A percentile compares a stretch with the other conserved stretches of the same genome.
Evolutionary conservation across 352 stramenopile species (phyloP).

Genomic region (Phytopythium mirpurense): DNA sequence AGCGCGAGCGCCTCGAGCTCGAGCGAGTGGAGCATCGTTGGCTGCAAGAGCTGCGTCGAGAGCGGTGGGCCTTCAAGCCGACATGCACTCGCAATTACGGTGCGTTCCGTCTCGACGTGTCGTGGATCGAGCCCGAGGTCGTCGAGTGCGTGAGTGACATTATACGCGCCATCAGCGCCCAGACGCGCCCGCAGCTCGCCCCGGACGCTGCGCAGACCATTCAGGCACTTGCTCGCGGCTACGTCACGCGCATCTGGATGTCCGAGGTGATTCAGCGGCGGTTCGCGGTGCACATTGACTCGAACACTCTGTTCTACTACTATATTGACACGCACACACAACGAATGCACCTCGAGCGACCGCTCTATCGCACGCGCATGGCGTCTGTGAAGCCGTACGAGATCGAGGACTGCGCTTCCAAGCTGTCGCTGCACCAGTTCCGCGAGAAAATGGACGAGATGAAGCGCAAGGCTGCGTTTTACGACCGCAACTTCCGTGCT

Average conservation of each 20-base stretch:
- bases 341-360: constrained; percentile 33
- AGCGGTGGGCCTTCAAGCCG: constrained; percentile 26
- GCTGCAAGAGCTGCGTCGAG: constrained; percentile 7
- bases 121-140: constrained; percentile 56
- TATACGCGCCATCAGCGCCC: constrained; percentile 24
- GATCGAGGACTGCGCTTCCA: constrained; percentile 32
- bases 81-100: constrained; percentile 42
- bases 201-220: constrained; percentile 53
- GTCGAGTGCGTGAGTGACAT: constrained; percentile 45
- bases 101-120: constrained; percentile 41
- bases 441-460: constrained; percentile 29
- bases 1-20: not conserved
- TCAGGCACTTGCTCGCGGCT: constrained; percentile 43
- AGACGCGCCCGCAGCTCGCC: constrained; percentile 21
- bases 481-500: constrained; percentile 16
- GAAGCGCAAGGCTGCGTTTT: constrained; percentile 37
- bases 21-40: constrained; percentile 4
- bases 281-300: constrained; percentile 35
- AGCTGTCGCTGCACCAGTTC: constrained; percentile 41
- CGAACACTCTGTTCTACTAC: constrained; percentile 46
- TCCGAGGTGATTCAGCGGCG: constrained; percentile 26
- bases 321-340: constrained; percentile 40
- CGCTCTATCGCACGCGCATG: constrained; percentile 28
- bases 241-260: constrained; percentile 31
- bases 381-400: constrained; percentile 36